Evolutionary conservation across 257 asterid species (phyloP), one percentile per base, ranked within the genome.

Genomic region (Solanum sparsipilum): DNA sequence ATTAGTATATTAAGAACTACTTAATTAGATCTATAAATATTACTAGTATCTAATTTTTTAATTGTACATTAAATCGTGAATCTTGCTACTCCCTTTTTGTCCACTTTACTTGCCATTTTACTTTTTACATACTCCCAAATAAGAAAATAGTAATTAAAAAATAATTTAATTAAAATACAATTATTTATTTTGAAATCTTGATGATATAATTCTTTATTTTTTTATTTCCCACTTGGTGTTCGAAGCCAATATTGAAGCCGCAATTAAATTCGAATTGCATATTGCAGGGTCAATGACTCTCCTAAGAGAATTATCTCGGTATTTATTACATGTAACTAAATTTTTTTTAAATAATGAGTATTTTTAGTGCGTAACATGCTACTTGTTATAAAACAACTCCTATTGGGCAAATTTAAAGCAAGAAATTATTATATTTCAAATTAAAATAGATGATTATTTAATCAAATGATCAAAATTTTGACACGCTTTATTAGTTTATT

Each of bases 241-340:
- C 0, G 7, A 0, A 16, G 60, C 0, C 21, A 3, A 48, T 48
- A 48, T 2, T 48, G 60, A 0, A 48, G 9, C 0, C 0, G 0
- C 9, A 48, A 15, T 6, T 2, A 46, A 46, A 46, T 46, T 44
- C 0, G 1, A 13, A 46, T 44, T 12, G 18, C 56, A 44, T 44
- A 44, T 13, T 46, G 6, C 2, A 46, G 60, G 21, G 23, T 48
- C 60, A 48, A 48, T 48, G 21, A 16, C 21, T 0, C 21, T 48
- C 60, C 60, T 48, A 15, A 48, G 3, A 48, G 2, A 48, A 48
- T 48, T 48, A 48, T 48, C 63, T 52, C 9, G 0, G 0, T 52
- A 18, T 52, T 52, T 52, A 52, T 52, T 52, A 52, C 18, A 18
- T 52, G 1, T 18, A 18, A 2, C 4, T 52, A 16, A 52, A 18